phyloP scores from a whole-genome alignment of 768 basidiomycete genomes.

The Calocera viscosa region DNA sequence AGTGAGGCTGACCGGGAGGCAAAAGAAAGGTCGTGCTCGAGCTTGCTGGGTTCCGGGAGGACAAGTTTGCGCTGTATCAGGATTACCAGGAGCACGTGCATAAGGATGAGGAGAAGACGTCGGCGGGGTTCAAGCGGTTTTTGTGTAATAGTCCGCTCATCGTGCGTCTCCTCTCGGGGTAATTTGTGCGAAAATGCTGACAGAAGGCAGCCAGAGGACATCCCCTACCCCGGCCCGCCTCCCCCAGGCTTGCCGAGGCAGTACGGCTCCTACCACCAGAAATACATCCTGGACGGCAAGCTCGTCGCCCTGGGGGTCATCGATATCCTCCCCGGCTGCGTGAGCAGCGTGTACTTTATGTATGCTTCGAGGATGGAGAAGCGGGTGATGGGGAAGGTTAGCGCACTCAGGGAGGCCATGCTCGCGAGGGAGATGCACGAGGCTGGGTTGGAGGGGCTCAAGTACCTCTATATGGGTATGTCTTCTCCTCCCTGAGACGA shows the following conservation, averaged over 20 bases:
- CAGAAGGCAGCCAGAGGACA: conserved; percentile 40
- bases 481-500: not conserved
- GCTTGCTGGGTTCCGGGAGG: conserved; percentile 58
- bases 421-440: conserved; percentile 62
- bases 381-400: conserved; percentile 74
- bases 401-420: conserved; percentile 68
- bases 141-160: conserved; percentile 65
- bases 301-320: conserved; percentile 78
- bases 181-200: not conserved
- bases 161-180: conserved; percentile 33
- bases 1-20: conserved; percentile 8
- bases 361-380: conserved; percentile 43
- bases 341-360: conserved; percentile 44
- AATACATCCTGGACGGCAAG: conserved; percentile 69
- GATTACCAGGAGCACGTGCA: conserved; percentile 74
- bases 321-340: conserved; percentile 77
- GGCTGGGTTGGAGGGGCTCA: conserved; percentile 51
- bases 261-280: conserved; percentile 89
- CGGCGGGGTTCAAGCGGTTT: conserved; percentile 52
- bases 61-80: conserved; percentile 68
- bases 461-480: conserved; percentile 78
- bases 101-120: conserved; percentile 43
- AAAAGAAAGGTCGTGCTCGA: conserved; percentile 54
- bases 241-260: conserved; percentile 51
- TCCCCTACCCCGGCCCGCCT: conserved; percentile 37